These are phyloP conservation scores for Acacia confusa DNA, from an alignment of 306 rosid genomes.

Conservation along the genomic window DNA sequence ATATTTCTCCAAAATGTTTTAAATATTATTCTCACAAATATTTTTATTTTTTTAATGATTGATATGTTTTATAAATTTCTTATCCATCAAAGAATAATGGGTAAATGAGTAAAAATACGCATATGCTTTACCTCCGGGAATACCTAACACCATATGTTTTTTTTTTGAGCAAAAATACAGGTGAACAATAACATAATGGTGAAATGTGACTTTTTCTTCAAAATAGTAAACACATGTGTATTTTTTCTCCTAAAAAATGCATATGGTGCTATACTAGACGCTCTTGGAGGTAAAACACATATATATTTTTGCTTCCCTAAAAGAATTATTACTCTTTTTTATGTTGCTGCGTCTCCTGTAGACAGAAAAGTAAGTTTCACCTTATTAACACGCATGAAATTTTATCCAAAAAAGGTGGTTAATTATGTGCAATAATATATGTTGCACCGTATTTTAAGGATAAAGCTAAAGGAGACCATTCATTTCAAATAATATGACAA, in stretches of 20 bases:
- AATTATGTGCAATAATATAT: neutral
- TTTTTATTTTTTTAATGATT: neutral
- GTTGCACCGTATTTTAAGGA: neutral
- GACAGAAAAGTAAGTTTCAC: neutral
- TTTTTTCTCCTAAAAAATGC: too few relatives aligned
- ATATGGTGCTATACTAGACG: too few relatives aligned
- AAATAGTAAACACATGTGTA: too few relatives aligned
- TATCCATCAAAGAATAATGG: neutral
- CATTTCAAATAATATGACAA: neutral
- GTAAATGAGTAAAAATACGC: too few relatives aligned
- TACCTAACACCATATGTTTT: too few relatives aligned
- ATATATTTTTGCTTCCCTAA: too few relatives aligned
- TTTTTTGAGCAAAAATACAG: too few relatives aligned
- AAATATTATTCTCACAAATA: neutral
- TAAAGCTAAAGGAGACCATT: neutral
- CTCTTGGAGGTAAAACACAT: too few relatives aligned
- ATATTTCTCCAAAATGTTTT: neutral
- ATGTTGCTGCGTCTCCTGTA: neutral
- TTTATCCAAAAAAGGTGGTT: neutral
- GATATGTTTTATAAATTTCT: neutral
- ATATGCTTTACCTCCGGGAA: too few relatives aligned
- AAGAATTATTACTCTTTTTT: neutral
- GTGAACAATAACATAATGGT: too few relatives aligned
- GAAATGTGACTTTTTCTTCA: too few relatives aligned
- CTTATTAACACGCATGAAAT: neutral